Base-by-base conservation (phyloP, 306 rosid genomes). In the Cicer yamashitae region DNA sequence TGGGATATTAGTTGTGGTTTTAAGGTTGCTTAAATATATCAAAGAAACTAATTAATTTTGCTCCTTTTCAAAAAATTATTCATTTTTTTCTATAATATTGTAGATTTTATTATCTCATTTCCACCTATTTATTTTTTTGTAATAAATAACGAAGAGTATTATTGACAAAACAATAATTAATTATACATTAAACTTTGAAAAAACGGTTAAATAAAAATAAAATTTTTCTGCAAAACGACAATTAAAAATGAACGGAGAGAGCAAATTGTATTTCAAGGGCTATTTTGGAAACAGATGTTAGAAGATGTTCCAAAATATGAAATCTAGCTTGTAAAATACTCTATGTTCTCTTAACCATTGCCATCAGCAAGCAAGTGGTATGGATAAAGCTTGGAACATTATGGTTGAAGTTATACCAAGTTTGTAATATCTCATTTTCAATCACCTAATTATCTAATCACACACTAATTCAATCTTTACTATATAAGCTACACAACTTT, bases 401-500 rank as follows among this genome's bases (percentile, higher is more conserved):
- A 75, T 77, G 75, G 82, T 68, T 58, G 74, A 87, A 87, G 83
- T 74, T 59, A 87, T 66, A 34, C 47, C 43, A 50, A 46, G 70
- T 80, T 68, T 84, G 78, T 70, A 63, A 75, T 67, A 7, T 85
- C 73, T 89, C 76, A 67, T 50, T 79, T 66, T 50, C 88, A 81
- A 67, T 78, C 89, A 87, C 92, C 97, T 84, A 91, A 88, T 84
- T 82, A 76, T 83, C 83, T 71, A 82, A 83, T 64, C 77, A 81
- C 77, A 81, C 58, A 70, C 82, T 47, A 51, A 52, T 67, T 20
- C 41, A 45, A 65, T 73, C 69, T 39, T 68, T 44, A 17, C 73
- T 84, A 69, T 82, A 83, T 83, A 86, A 74, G 67, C 61, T 67
- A 48, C 79, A 39, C n/a, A 45, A 44, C 38, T 62, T 11, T 71